A percentile compares a stretch with the other conserved stretches of the same genome.
These are phyloP conservation scores for Stenogyne calaminthoides DNA, from an alignment of 305 asterid species.

Conservation along the genomic window DNA sequence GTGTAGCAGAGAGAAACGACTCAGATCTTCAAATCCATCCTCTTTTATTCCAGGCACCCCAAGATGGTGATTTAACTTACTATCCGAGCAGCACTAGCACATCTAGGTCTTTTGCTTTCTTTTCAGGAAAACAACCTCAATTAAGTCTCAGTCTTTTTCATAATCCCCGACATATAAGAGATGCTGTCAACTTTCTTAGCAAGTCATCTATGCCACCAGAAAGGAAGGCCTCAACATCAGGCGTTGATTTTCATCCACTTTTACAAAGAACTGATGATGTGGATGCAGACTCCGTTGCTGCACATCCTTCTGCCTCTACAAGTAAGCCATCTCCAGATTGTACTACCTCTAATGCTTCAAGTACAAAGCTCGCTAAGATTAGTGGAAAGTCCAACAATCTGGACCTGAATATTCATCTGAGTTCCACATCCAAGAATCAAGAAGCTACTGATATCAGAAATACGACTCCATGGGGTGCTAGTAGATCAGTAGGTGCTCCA, in stretches of 20 bases:
- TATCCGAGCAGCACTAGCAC: constrained; percentile 48
- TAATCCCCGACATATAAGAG: constrained; percentile 69
- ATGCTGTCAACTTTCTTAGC: constrained; percentile 66
- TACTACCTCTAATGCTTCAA: constrained; percentile 42
- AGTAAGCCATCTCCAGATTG: constrained; percentile 34
- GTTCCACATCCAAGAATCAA: constrained; percentile 56
- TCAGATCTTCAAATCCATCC: constrained; percentile 94
- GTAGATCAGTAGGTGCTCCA: constrained; percentile 34
- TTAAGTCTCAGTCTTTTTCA: constrained; percentile 76
- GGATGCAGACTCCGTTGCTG: constrained; percentile 39
- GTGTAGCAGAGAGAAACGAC: constrained; percentile 46
- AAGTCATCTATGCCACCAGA: constrained; percentile 62
- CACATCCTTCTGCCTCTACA: constrained; percentile 36
- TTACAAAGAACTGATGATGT: constrained; percentile 62
- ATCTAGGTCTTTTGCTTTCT: constrained; percentile 56
- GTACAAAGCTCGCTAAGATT: constrained; percentile 38
- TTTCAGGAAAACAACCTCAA: constrained; percentile 71
- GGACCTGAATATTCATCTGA: constrained; percentile 73
- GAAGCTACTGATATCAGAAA: constrained; percentile 42
- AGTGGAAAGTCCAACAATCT: constrained; percentile 53
- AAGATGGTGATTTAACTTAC: constrained; percentile 58
- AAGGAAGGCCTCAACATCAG: constrained; percentile 43
- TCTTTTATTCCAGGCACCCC: constrained; percentile 75
- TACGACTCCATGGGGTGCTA: constrained; percentile 26
- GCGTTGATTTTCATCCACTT: constrained; percentile 85